Conservation (phyloP, 768 basidiomycete species). For the Podaxis sp. region DNA sequence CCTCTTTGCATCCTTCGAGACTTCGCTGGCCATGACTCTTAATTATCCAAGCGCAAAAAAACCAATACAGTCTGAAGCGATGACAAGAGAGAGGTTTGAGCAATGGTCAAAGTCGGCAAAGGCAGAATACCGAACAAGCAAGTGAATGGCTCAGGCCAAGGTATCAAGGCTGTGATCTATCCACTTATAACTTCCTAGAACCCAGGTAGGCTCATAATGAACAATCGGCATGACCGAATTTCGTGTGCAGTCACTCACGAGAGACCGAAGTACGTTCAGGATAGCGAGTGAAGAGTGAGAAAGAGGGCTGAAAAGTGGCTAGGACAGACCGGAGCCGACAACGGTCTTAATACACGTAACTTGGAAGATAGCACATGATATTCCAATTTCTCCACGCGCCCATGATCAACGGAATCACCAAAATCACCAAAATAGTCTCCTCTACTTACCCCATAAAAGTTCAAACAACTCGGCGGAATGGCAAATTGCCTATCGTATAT, state of each 20-base stretch:
- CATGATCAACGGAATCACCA: background rate
- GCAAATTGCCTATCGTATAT: background rate
- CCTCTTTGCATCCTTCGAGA: slow-evolving; percentile 18
- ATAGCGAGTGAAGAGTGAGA: background rate
- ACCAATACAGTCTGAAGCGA: background rate
- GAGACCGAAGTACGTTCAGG: background rate
- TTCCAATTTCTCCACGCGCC: background rate
- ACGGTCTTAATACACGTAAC: background rate
- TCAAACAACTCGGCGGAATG: background rate
- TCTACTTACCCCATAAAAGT: background rate
- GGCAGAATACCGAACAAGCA: background rate
- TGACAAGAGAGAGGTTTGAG: background rate
- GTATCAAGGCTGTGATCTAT: background rate
- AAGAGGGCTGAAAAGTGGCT: background rate
- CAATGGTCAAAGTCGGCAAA: background rate
- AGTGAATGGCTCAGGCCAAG: background rate
- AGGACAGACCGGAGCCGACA: background rate
- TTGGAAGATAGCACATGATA: slow-evolving; percentile 2
- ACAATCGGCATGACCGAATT: background rate
- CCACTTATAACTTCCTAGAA: no score
- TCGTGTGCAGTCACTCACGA: background rate
- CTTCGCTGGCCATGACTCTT: slow-evolving; percentile 13
- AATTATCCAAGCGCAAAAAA: background rate
- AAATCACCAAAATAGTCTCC: background rate
- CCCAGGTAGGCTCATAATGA: background rate